These are phyloP conservation scores for Cunninghamia lanceolata DNA, from an alignment of 75 land plant genomes.

Conservation along the genomic window DNA sequence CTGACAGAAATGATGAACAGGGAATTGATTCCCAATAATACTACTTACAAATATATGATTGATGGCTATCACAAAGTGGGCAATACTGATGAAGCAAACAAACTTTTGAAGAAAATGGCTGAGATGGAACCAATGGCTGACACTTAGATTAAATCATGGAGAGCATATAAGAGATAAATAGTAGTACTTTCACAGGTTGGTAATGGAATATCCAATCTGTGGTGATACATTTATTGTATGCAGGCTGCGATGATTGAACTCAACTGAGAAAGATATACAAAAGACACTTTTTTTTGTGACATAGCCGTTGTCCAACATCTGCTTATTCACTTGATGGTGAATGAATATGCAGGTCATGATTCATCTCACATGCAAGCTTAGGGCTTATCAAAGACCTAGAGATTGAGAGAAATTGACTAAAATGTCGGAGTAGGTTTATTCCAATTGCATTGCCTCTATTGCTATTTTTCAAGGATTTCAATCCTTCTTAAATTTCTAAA, in stretches of 20 bases:
- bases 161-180: neutral
- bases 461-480: neutral
- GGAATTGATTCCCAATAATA: slow-evolving; percentile 1
- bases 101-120: slow-evolving; percentile 1
- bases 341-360: neutral
- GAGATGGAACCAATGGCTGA: neutral
- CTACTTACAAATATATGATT: slow-evolving; percentile 10
- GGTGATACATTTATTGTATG: neutral
- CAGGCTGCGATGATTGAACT: neutral
- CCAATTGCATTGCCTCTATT: neutral
- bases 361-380: neutral
- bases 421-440: neutral
- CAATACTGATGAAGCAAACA: slow-evolving; percentile 11
- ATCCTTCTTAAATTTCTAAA: neutral
- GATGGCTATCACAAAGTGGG: slow-evolving; percentile 8
- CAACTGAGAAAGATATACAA: neutral
- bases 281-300: neutral
- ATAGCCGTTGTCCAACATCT: neutral
- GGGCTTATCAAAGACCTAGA: neutral
- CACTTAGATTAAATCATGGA: neutral
- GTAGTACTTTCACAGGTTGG: neutral
- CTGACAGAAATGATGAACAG: slow-evolving; percentile 11
- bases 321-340: neutral
- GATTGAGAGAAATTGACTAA: slow-evolving; percentile 7
- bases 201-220: neutral